Evolutionary conservation across 148 eudicot species (phyloP).

Genomic region (Rhododendron simsii): DNA sequence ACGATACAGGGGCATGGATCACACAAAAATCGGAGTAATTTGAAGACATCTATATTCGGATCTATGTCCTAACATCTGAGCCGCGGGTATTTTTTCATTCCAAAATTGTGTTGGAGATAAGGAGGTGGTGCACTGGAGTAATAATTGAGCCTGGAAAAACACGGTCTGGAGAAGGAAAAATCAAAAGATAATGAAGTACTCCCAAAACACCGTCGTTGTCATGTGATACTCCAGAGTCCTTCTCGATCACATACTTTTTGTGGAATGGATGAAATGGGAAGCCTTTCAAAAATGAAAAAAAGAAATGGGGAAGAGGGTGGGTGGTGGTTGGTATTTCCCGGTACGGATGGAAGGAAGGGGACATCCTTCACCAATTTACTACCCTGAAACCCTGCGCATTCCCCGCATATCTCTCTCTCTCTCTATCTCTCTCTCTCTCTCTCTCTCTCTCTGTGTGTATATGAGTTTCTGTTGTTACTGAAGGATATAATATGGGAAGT

Average conservation of each 20-base stretch:
- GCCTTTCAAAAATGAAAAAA: too few species aligned
- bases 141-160: neutral
- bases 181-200: too few species aligned
- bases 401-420: neutral
- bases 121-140: neutral
- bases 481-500: neutral
- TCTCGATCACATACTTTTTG: too few species aligned
- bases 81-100: too few species aligned
- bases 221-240: too few species aligned
- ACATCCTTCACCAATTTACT: neutral
- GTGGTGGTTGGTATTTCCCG: neutral
- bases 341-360: conserved; percentile 4
- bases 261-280: neutral
- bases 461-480: neutral
- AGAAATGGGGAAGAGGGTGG: neutral
- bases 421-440: neutral
- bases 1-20: neutral
- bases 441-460: neutral
- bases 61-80: too few species aligned
- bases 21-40: too few species aligned
- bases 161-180: neutral
- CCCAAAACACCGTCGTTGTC: too few species aligned
- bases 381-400: conserved; percentile 1
- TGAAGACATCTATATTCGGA: neutral
- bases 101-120: neutral